Base-by-base conservation (phyloP, 2,329 filamentous ascomycete species). In the Sporothrix schenckii region DNA sequence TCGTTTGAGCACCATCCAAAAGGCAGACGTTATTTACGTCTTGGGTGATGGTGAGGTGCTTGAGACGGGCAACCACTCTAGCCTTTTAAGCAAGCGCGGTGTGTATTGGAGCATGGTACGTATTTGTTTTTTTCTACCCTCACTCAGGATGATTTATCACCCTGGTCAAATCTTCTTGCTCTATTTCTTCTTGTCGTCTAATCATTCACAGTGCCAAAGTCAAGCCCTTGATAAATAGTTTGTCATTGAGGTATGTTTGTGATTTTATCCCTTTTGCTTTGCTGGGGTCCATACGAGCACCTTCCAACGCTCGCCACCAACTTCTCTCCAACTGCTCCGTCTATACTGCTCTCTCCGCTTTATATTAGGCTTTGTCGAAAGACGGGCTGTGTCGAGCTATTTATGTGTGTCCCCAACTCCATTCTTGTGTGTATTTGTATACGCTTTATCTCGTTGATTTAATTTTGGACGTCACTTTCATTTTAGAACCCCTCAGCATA, bases 1-100 rank as follows among this genome's bases (percentile, higher is more conserved):
- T 78, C 83, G 91, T 14, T 82, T 94, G 10, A 73, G 71, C 34
- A 75, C 73, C 0, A 72, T 75, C 11, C 70, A 73, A 41, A 70
- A 71, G 13, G 74, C 74, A 13, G 72, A 74, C 14, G 54, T 71
- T n/a, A 94, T 94, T 54, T 92, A 92, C 75, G 91, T 94, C 0
- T 87, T 95, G 63, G 90, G 91, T 13, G 85, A 89, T 72, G 88
- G 89, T 30, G 85, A 82, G 74, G 80, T 88, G 56, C 76, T 88
- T 13, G 86, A 88, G 77, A 80, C 83, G 76, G 86, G 86, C 13
- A 86, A 76, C 21, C 86, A 88, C 72, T 71, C 71, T 1, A 86
- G 87, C 75, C 74, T 88, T 71, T 72, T 88, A 72, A 82, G 78
- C 77, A 80, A 81, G 78, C 83, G 77, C 75, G 86, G 86, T 0